phyloP scores from a whole-genome alignment of 2,329 filamentous ascomycete genomes.

The Neopestalotiopsis clavispora region DNA sequence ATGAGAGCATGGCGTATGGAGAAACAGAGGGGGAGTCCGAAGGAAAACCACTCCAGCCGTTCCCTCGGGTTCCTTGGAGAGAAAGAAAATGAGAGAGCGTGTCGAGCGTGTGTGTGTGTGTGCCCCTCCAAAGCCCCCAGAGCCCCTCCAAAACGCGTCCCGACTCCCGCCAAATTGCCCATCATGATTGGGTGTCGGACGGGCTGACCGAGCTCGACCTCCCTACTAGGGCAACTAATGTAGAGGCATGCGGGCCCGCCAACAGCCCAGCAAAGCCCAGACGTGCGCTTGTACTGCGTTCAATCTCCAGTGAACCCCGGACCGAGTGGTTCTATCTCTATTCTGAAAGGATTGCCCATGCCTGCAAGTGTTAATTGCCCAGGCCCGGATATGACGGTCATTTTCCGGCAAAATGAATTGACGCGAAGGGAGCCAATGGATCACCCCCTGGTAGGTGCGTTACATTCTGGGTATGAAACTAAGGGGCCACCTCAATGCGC shows the following conservation, averaged over 20 bases:
- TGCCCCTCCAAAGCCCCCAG: not conserved
- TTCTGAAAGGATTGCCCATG: constrained; percentile 2
- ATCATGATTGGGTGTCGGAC: not conserved
- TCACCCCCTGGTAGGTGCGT: not conserved
- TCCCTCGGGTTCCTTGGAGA: not conserved
- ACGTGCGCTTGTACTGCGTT: not conserved
- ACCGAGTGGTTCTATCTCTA: not conserved
- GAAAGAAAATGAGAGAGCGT: no score
- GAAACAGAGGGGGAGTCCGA: not conserved
- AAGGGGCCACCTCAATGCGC: constrained; percentile 13
- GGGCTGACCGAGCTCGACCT: not conserved
- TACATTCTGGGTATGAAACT: constrained; percentile 12
- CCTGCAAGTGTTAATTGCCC: not conserved
- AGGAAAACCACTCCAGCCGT: not conserved
- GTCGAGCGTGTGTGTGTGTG: no score
- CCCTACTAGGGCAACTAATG: not conserved
- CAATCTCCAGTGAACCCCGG: not conserved
- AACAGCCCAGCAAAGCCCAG: not conserved
- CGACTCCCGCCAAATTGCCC: not conserved
- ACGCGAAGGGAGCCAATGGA: not conserved
- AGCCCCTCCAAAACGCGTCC: not conserved
- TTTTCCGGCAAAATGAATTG: constrained; percentile 3
- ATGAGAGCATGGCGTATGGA: not conserved
- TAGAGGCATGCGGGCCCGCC: not conserved
- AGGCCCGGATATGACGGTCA: constrained; percentile 1